Evolutionary conservation across 1,284 basidiomycete genomes (phyloP).

Genomic region (Malassezia nana): DNA sequence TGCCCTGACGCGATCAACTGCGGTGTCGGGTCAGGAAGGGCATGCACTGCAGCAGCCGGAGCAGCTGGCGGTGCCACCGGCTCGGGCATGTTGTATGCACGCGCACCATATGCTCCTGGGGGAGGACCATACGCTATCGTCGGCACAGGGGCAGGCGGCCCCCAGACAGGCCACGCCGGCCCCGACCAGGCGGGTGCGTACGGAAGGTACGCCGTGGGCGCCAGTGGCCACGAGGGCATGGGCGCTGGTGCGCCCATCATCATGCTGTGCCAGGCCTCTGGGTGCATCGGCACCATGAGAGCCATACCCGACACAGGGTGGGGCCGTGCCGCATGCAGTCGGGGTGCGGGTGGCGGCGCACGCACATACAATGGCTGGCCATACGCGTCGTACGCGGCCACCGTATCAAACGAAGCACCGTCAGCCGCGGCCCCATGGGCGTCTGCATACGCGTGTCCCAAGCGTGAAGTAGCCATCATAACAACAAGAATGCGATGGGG

Average conservation of each 20-base stretch:
- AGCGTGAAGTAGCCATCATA: background rate
- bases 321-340: background rate
- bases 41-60: background rate
- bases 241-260: background rate
- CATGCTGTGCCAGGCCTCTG: background rate
- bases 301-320: background rate
- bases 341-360: constrained; percentile 4
- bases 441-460: background rate
- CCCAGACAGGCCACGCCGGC: background rate
- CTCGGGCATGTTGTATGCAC: background rate
- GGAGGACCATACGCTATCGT: background rate
- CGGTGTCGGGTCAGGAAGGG: background rate
- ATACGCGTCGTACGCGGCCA: background rate
- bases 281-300: background rate
- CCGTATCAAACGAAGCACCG: background rate
- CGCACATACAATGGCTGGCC: constrained; percentile 1
- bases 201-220: background rate
- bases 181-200: background rate
- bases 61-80: background rate
- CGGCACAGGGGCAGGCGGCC: background rate
- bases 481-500: background rate
- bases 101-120: background rate
- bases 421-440: background rate
- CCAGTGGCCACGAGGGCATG: background rate
- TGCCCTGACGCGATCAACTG: background rate